Percentiles rank a stretch among this genome's conserved stretches.
Conservation (phyloP, 2,329 filamentous ascomycete genomes). For the Metarhizium anisopliae region DNA sequence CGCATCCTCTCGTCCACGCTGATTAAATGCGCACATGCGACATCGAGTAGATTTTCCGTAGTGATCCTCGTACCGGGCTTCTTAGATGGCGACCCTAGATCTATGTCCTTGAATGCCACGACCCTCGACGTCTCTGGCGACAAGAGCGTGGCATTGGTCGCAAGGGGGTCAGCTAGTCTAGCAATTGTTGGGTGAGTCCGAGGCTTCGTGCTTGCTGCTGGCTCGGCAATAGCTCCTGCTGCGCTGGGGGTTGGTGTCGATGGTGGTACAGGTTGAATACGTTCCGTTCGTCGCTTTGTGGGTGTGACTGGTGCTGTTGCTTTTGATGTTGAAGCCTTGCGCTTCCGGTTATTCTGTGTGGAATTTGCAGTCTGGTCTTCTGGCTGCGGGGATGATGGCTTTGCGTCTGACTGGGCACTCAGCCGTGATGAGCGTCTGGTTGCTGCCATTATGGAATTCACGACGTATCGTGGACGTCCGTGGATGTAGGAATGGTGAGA, state of each 20-base stretch:
- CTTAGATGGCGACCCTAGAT: slow-evolving; percentile 37
- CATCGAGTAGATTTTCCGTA: slow-evolving; percentile 63
- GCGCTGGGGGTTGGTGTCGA: slow-evolving; percentile 39
- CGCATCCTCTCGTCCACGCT: slow-evolving; percentile 63
- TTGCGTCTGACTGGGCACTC: slow-evolving; percentile 17
- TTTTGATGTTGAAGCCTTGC: slow-evolving; percentile 18
- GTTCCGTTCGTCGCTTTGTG: slow-evolving; percentile 21
- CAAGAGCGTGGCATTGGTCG: slow-evolving; percentile 62
- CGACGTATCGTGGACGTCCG: neutral
- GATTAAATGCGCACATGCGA: slow-evolving; percentile 68
- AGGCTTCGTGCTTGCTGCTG: slow-evolving; percentile 26
- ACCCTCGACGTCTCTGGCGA: slow-evolving; percentile 61
- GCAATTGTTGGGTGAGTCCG: slow-evolving; percentile 29
- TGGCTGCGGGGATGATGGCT: slow-evolving; percentile 11
- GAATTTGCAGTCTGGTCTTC: neutral
- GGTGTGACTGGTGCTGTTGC: slow-evolving; percentile 21
- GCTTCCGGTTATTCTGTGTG: slow-evolving; percentile 21
- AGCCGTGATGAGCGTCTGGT: slow-evolving; percentile 33
- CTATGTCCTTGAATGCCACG: slow-evolving; percentile 39
- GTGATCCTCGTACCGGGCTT: slow-evolving; percentile 34
- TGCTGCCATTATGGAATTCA: slow-evolving; percentile 17
- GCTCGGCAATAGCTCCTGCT: slow-evolving; percentile 28
- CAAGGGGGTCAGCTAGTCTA: slow-evolving; percentile 53
- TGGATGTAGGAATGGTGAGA: neutral
- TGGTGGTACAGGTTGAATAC: slow-evolving; percentile 22